Evolutionary conservation across 192 early-diverging fungal genomes (phyloP).

Genomic region (Nowakowskiella sp.): DNA sequence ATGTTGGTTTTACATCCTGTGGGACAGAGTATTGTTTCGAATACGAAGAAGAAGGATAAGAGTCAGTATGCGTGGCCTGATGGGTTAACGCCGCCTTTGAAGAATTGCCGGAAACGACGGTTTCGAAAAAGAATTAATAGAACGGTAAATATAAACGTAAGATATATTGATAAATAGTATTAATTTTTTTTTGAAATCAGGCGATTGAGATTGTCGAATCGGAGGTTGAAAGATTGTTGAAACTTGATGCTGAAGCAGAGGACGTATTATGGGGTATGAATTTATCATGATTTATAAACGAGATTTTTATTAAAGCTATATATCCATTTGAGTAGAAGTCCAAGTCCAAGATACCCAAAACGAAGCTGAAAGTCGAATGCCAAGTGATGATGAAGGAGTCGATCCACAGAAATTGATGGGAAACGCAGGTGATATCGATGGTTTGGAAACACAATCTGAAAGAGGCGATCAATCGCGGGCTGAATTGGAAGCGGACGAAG

Average conservation of each 20-base stretch:
- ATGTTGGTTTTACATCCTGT: slow-evolving; percentile 32
- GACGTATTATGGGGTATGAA: slow-evolving; percentile 56
- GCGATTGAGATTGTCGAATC: slow-evolving; percentile 73
- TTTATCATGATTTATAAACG: not conserved
- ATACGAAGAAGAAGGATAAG: not conserved
- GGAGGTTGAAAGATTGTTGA: slow-evolving; percentile 71
- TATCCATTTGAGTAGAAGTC: slow-evolving; percentile 24
- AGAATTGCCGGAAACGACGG: slow-evolving; percentile 64
- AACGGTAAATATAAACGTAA: slow-evolving; percentile 34
- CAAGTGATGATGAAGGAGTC: slow-evolving; percentile 1
- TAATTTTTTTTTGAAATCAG: slow-evolving; percentile 22
- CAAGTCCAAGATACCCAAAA: slow-evolving; percentile 11
- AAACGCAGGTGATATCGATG: not conserved
- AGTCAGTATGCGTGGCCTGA: slow-evolving; percentile 59
- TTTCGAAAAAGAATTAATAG: slow-evolving; percentile 77
- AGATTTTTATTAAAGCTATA: slow-evolving; percentile 6
- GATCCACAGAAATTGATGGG: slow-evolving; percentile 2
- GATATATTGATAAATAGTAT: not conserved
- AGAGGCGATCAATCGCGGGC: slow-evolving; percentile 1
- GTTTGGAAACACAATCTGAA: slow-evolving; percentile 5
- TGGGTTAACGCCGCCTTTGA: slow-evolving; percentile 70
- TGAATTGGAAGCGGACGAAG: slow-evolving; percentile 29
- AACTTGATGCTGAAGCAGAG: slow-evolving; percentile 64
- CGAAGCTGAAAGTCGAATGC: slow-evolving; percentile 22
- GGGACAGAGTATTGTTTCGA: not conserved